Evolutionary conservation across 371 early-diverging fungal species (phyloP).

Genomic region (Batkoa obscura): DNA sequence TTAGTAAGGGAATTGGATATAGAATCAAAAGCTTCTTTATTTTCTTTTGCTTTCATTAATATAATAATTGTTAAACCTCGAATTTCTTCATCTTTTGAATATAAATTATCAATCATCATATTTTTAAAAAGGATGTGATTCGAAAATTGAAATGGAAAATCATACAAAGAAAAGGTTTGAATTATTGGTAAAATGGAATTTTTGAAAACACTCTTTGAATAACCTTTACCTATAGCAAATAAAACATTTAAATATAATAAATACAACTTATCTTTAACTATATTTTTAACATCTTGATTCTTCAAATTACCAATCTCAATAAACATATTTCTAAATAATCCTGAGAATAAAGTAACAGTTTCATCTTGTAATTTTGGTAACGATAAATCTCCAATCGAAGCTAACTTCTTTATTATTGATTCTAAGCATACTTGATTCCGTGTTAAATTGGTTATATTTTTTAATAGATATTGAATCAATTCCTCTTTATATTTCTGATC

Average conservation of each 20-base stretch:
- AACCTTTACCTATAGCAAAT: too few species aligned
- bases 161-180: background rate
- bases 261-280: background rate
- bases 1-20: background rate
- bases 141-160: background rate
- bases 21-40: background rate
- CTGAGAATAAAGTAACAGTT: background rate
- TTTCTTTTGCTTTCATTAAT: background rate
- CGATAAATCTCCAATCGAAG: too few species aligned
- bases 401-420: background rate
- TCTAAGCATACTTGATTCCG: background rate
- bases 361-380: background rate
- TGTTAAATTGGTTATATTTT: background rate
- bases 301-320: too few species aligned
- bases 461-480: background rate
- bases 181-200: background rate
- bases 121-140: background rate
- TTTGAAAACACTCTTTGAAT: background rate
- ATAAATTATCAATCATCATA: background rate
- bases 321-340: background rate
- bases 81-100: background rate
- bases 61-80: background rate
- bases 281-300: background rate
- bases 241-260: background rate
- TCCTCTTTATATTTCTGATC: too few species aligned